phyloP scores from a whole-genome alignment of 1,284 basidiomycete species.

The Cerioporus squamosus region DNA sequence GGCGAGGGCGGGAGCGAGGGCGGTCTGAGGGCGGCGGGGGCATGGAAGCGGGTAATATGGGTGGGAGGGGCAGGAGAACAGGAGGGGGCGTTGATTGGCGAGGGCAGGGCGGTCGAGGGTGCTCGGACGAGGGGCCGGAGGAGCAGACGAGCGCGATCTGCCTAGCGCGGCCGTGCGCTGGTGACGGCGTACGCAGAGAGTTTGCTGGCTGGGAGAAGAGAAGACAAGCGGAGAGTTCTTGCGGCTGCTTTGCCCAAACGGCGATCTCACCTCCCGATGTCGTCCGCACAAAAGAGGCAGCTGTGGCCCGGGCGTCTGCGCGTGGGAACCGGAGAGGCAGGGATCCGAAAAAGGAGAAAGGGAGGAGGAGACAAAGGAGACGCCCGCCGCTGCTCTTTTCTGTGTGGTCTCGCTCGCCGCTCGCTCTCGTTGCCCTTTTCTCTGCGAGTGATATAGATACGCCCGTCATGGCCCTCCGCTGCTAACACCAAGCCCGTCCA shows the following conservation, averaged over 20 bases:
- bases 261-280: too few relatives aligned
- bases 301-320: conserved; percentile 2
- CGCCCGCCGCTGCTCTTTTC: conserved; percentile 14
- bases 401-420: conserved; percentile 2
- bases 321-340: conserved; percentile 4
- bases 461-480: conserved; percentile 16
- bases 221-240: too few relatives aligned
- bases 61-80: not conserved
- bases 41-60: not conserved
- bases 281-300: not conserved
- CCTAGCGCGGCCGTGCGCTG: too few relatives aligned
- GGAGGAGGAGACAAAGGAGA: conserved; percentile 15
- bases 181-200: too few relatives aligned
- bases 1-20: too few relatives aligned
- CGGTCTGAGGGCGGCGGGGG: not conserved
- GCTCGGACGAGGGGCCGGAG: not conserved
- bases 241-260: too few relatives aligned
- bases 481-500: conserved; percentile 10
- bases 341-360: conserved; percentile 5
- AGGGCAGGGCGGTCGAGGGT: not conserved
- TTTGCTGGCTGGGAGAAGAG: too few relatives aligned
- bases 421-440: not conserved
- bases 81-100: not conserved
- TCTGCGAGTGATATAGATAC: conserved; percentile 1
- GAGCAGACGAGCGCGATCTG: not conserved